Evolutionary conservation across 2,329 filamentous ascomycete genomes (phyloP).

Genomic region (Alternaria sp.): DNA sequence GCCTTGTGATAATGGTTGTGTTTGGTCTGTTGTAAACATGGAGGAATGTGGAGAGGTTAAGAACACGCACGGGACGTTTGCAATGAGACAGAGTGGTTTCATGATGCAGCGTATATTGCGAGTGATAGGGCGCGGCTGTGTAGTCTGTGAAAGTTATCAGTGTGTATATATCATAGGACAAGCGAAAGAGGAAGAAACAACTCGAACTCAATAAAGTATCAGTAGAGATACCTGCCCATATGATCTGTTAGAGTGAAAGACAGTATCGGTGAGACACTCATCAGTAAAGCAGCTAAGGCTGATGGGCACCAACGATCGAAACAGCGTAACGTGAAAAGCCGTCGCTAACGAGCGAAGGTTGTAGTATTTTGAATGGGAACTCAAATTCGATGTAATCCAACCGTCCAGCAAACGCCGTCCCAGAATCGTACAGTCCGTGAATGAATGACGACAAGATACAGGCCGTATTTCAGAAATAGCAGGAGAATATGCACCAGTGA

Average conservation of each 20-base stretch:
- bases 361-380: slow-evolving; percentile 3
- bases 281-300: background rate
- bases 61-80: background rate
- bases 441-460: slow-evolving; percentile 18
- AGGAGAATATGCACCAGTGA: slow-evolving; percentile 18
- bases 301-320: background rate
- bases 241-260: background rate
- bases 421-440: slow-evolving; percentile 33
- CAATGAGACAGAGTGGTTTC: slow-evolving; percentile 6
- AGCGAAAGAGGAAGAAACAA: background rate
- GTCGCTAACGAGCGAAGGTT: background rate
- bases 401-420: slow-evolving; percentile 26
- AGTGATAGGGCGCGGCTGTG: background rate
- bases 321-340: background rate
- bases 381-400: slow-evolving; percentile 35
- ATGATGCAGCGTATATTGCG: background rate
- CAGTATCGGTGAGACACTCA: background rate
- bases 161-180: background rate
- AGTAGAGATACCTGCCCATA: background rate
- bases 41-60: background rate
- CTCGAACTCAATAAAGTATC: background rate
- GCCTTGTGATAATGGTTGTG: background rate
- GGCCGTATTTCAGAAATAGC: slow-evolving; percentile 5
- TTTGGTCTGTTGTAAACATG: background rate
- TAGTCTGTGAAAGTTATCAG: background rate